Evolutionary conservation across 202 grass and related monocot species (phyloP).

Genomic region (Panicum virgatum): DNA sequence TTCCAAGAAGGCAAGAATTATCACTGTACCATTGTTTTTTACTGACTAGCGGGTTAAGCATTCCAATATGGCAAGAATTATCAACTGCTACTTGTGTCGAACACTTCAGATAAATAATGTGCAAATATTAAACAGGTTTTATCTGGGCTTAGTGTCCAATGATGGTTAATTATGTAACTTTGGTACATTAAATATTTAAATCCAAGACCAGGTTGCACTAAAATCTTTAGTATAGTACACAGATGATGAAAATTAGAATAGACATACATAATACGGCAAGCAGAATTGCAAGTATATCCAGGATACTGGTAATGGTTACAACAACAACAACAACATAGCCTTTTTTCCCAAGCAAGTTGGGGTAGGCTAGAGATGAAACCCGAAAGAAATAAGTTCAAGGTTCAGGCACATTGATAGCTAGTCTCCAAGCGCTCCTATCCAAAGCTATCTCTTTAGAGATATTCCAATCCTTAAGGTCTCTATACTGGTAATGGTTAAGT

Average conservation of each 20-base stretch:
- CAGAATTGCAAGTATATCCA: not conserved
- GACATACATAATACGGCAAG: not conserved
- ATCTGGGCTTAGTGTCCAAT: not conserved
- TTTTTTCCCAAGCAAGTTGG: no score
- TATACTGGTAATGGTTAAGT: not conserved
- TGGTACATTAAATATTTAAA: not conserved
- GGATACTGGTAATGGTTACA: not conserved
- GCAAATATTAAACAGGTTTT: not conserved
- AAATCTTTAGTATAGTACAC: not conserved
- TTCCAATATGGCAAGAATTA: not conserved
- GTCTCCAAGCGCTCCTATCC: no score
- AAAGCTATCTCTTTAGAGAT: no score
- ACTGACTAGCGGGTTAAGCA: not conserved
- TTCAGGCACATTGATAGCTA: no score
- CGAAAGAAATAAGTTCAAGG: no score
- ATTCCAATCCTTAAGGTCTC: no score
- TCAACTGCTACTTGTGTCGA: not conserved
- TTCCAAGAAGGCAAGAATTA: constrained; percentile 1
- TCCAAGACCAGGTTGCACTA: not conserved
- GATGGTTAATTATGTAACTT: not conserved
- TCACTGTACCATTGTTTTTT: constrained; percentile 3
- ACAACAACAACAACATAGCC: no score
- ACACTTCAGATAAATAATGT: not conserved
- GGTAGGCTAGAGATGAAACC: no score
- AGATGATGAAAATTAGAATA: constrained; percentile 9